Base-by-base conservation (phyloP, 768 basidiomycete genomes). In the Tulasnella sp. region DNA sequence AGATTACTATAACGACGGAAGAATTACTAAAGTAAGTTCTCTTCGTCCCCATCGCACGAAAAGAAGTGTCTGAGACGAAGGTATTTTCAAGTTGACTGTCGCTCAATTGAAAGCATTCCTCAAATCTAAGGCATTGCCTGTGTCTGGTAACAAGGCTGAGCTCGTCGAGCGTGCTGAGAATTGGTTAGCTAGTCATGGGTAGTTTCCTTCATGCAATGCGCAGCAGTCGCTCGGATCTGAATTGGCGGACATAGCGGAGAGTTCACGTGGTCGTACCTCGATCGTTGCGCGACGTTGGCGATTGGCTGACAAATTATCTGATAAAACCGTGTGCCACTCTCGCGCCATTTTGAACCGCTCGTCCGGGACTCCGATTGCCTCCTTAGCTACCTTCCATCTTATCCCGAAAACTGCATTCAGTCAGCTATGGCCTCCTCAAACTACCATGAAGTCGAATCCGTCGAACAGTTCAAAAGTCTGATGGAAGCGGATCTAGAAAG, bases 41-140 rank as follows among this genome's bases (percentile, higher is more conserved):
- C 1, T 73, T 12, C 47, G 26, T 71, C 67, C 35, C 26, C 37
- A 22, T 26, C 44, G 17, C 29, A 44, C 22, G 35, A 14, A 22
- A 40, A 29, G 34, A 34, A 41, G 34, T 39, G 29, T n/a, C 42
- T 52, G 52, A 52, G 52, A 44, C 19, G 37, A 40, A 26, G 22
- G 12, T 5, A 35, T 71, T 29, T 41, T 22, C 74, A 73, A 93
- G 91, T 82, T 92, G 75, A 87, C 86, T 19, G 88, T 91, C 74
- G 89, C 90, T 79, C 89, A 91, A 76, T 82, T 94, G 64, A 92
- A 90, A 85, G 90, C 90, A n/a, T 90, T 92, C 78, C 81, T 90
- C 74, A 90, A 86, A 78, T 83, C 83, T 75, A 92, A 90, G 77
- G 84, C 88, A 67, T 79, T 84, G 74, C 72, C 86, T 9, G 81